Evolutionary conservation across 345 rosid genomes (phyloP).

Genomic region (Lepidium aucheri): DNA sequence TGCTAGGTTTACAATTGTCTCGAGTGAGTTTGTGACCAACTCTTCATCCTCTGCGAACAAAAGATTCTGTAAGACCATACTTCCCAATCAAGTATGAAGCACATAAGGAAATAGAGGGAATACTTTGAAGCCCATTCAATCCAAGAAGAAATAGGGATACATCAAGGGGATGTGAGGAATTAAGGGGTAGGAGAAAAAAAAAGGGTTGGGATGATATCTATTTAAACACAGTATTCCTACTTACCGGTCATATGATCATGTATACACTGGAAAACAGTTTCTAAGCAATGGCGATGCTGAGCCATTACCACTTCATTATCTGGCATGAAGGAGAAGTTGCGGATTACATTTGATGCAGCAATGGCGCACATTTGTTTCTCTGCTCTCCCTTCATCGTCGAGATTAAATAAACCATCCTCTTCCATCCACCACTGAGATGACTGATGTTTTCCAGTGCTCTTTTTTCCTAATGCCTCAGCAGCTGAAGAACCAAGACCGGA

Average conservation of each 20-base stretch:
- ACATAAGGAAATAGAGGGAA: background rate
- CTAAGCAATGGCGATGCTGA: constrained; percentile 95
- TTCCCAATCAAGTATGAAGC: background rate
- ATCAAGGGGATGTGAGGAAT: background rate
- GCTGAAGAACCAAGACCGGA: constrained; percentile 35
- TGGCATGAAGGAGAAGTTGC: constrained; percentile 98
- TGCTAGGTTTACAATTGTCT: constrained; percentile 87
- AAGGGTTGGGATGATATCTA: background rate
- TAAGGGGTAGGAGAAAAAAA: background rate
- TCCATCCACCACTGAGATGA: constrained; percentile 78
- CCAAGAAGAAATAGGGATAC: background rate
- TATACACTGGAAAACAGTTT: constrained; percentile 88
- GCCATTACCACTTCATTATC: constrained; percentile 95
- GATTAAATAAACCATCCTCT: constrained; percentile 87
- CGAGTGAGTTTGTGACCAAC: constrained; percentile 86
- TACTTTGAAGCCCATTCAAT: background rate
- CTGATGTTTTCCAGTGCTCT: constrained; percentile 40
- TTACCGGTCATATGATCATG: constrained; percentile 70
- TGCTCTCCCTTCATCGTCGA: constrained; percentile 84
- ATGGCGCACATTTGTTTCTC: constrained; percentile 92
- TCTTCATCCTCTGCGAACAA: constrained; percentile 87
- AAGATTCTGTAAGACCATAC: background rate
- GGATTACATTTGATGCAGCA: constrained; percentile 85
- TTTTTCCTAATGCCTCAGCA: constrained; percentile 36
- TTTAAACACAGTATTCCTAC: background rate